phyloP scores from a whole-genome alignment of 768 basidiomycete species.

The Boletus tylopilopsis region DNA sequence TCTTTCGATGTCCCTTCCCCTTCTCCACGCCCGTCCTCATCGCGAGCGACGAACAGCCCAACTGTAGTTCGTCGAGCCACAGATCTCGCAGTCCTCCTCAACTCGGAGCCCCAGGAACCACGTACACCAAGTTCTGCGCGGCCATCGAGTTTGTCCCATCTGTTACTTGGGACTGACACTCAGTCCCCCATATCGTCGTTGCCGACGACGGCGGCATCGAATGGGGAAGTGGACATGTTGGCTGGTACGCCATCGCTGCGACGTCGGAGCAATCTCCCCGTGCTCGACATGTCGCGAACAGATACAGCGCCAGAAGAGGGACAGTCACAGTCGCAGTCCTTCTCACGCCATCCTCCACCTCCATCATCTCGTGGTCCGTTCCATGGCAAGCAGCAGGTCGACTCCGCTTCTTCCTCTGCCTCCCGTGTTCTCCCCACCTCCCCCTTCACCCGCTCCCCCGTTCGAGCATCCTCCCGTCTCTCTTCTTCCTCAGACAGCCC shows the following conservation, averaged over 20 bases:
- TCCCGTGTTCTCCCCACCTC: slow-evolving; percentile 27
- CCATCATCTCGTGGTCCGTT: slow-evolving; percentile 21
- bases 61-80: slow-evolving; percentile 60
- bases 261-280: slow-evolving; percentile 30
- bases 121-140: slow-evolving; percentile 34
- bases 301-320: slow-evolving; percentile 19
- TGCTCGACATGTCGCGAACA: slow-evolving; percentile 33
- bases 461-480: slow-evolving; percentile 28
- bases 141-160: slow-evolving; percentile 44
- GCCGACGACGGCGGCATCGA: slow-evolving; percentile 1
- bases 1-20: slow-evolving; percentile 34
- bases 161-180: slow-evolving; percentile 31
- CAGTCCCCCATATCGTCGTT: slow-evolving; percentile 22
- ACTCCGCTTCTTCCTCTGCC: slow-evolving; percentile 21
- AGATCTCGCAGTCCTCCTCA: slow-evolving; percentile 73
- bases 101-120: slow-evolving; percentile 48
- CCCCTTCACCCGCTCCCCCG: slow-evolving; percentile 28
- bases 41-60: slow-evolving; percentile 40
- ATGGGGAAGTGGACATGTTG: slow-evolving; percentile 28
- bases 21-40: slow-evolving; percentile 34
- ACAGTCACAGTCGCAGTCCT: slow-evolving; percentile 17
- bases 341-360: slow-evolving; percentile 24
- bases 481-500: slow-evolving; percentile 34
- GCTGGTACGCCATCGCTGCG: slow-evolving; percentile 24
- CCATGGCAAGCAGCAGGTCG: slow-evolving; percentile 18